phyloP scores from a whole-genome alignment of 2,329 filamentous ascomycete genomes.

The Periconia digitata region DNA sequence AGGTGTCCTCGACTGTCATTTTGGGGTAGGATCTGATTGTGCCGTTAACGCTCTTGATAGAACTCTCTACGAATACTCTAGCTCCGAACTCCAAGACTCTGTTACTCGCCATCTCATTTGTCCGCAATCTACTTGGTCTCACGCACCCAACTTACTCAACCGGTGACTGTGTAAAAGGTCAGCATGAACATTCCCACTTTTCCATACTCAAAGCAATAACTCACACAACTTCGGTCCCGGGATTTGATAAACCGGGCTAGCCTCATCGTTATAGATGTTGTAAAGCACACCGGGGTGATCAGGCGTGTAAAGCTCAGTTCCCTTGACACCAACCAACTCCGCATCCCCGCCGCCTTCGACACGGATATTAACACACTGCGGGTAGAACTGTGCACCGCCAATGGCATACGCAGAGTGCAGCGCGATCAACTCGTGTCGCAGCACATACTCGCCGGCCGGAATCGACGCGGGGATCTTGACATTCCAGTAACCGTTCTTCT shows the following conservation, averaged over 20 bases:
- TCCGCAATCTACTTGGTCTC: no score
- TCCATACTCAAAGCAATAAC: background rate
- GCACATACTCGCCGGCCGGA: slow-evolving; percentile 53
- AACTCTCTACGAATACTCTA: no score
- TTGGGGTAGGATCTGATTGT: no score
- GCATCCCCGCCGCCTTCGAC: slow-evolving; percentile 48
- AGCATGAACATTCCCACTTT: background rate
- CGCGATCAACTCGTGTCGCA: slow-evolving; percentile 57
- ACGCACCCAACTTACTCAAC: no score
- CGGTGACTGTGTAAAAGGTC: background rate
- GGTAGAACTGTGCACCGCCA: slow-evolving; percentile 56
- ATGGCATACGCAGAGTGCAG: slow-evolving; percentile 47
- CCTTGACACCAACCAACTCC: slow-evolving; percentile 22
- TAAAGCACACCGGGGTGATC: slow-evolving; percentile 4
- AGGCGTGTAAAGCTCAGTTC: background rate
- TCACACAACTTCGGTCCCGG: slow-evolving; percentile 6
- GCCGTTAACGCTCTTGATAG: no score
- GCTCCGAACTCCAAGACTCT: no score
- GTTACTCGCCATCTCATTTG: no score
- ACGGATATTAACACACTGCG: slow-evolving; percentile 55
- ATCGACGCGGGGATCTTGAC: slow-evolving; percentile 50
- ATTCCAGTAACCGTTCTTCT: slow-evolving; percentile 50
- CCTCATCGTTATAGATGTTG: slow-evolving; percentile 7
- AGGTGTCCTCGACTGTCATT: no score
- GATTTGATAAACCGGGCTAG: slow-evolving; percentile 5